These are phyloP conservation scores for Collariella sp. DNA, from an alignment of 495 filamentous ascomycete species.

Conservation along the genomic window DNA sequence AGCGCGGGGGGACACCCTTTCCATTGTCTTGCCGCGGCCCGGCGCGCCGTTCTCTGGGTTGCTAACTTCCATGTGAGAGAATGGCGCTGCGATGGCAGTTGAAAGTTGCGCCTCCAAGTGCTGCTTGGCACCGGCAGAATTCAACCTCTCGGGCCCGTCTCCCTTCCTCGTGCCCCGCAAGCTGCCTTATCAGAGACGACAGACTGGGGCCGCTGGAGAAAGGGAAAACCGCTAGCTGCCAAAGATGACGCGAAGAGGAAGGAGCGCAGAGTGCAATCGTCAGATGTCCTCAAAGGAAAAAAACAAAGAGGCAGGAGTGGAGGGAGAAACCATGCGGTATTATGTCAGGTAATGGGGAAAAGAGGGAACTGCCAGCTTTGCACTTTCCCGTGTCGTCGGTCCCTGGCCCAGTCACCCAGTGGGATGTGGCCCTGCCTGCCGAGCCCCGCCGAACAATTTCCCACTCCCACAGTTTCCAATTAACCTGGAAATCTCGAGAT, in stretches of 20 bases:
- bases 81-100: no score
- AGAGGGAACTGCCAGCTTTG: slow-evolving; percentile 13
- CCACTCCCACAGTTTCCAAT: no score
- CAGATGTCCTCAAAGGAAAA: neutral
- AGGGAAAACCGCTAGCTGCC: neutral
- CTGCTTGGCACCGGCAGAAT: no score
- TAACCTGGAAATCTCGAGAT: slow-evolving; percentile 2
- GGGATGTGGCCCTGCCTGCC: slow-evolving; percentile 15
- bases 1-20: no score
- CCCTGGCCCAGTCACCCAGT: no score
- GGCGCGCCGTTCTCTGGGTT: neutral
- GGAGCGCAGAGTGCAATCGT: neutral
- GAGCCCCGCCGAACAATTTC: slow-evolving; percentile 20
- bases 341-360: slow-evolving; percentile 6
- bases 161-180: no score
- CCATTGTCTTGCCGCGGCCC: neutral
- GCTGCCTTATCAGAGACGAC: no score
- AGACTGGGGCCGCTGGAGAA: neutral
- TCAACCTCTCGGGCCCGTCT: no score
- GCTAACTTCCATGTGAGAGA: neutral
- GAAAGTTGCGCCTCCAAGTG: no score
- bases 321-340: neutral
- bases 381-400: no score
- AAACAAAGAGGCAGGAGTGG: slow-evolving; percentile 10
- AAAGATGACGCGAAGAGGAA: neutral